Evolutionary conservation across 331 rosid genomes (phyloP).

Genomic region (Stylosanthes scabra): DNA sequence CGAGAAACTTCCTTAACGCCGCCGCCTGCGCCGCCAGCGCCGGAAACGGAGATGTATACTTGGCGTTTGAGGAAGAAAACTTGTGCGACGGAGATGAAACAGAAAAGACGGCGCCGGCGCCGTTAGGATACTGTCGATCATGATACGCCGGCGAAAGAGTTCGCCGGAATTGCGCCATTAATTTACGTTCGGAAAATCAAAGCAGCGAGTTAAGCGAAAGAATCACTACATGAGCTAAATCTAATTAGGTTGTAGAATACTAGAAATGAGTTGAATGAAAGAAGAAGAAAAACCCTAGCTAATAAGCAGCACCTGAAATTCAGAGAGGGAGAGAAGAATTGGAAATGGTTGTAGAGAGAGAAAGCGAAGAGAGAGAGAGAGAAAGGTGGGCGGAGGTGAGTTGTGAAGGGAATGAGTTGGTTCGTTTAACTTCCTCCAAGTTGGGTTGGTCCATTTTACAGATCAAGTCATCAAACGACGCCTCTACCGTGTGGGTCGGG

Average conservation of each 20-base stretch:
- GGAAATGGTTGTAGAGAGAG: neutral
- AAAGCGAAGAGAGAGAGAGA: slow-evolving; percentile 31
- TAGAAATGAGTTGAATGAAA: neutral
- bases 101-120: slow-evolving; percentile 44
- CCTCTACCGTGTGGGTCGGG: neutral
- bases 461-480: neutral
- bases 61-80: slow-evolving; percentile 52
- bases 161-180: slow-evolving; percentile 93
- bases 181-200: slow-evolving; percentile 8
- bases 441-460: neutral
- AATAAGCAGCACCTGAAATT: neutral
- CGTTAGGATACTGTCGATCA: slow-evolving; percentile 69
- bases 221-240: slow-evolving; percentile 40
- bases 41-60: slow-evolving; percentile 56
- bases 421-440: neutral
- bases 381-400: neutral
- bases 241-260: neutral
- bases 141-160: slow-evolving; percentile 82
- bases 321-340: neutral
- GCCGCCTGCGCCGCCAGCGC: slow-evolving; percentile 42
- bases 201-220: neutral
- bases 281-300: slow-evolving; percentile 24
- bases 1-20: slow-evolving; percentile 49
- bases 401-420: neutral
- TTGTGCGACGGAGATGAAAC: slow-evolving; percentile 71